Evolutionary conservation across 2,329 filamentous ascomycete species (phyloP), one percentile per base, ranked within the genome.

Genomic region (Pestalotiopsis fici): DNA sequence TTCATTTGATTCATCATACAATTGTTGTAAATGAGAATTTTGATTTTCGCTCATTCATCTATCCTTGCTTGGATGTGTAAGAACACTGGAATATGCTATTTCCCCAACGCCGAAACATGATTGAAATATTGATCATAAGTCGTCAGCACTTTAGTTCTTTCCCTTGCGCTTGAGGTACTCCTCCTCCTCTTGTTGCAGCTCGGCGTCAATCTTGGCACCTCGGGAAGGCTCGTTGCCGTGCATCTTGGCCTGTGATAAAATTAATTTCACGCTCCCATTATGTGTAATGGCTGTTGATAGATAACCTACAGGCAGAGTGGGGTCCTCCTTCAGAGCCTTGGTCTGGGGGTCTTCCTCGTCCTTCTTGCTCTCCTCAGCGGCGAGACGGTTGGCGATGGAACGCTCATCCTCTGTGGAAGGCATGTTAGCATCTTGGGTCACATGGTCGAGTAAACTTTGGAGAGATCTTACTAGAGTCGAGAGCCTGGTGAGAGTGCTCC

Each of bases 161-260:
- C 88, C 87, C 84, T 92, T 93, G 77, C 84, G 85, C 80, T 83
- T 85, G 69, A 93, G 74, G 65, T 86, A 80, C 71, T 85, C 87
- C 74, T 92, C 87, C 68, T 94, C 92, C 74, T 94, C 91, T 4
- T 87, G 86, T 74, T 87, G 82, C 59, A 94, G 72, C 79, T 92
- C 77, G 67, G 91, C 87, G 77, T 94, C 92, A 67, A 93, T 85
- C 83, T 91, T 87, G 27, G 91, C 92, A 21, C 92, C 91, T 74
- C 83, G 88, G 23, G 88, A 91, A 2, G 91, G 92, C 80, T 93
- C 85, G 76, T 94, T 94, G 68, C 91, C 91, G 75, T 94, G 91
- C 70, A 84, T 76, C 72, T 81, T 86, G 66, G 91, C 91, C 88
- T 87, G 56, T 43, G 15, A 28, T 21, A 21, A 23, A 31, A 67